Evolutionary conservation across 352 stramenopile genomes (phyloP).

Genomic region (Globisporangium spinosum): DNA sequence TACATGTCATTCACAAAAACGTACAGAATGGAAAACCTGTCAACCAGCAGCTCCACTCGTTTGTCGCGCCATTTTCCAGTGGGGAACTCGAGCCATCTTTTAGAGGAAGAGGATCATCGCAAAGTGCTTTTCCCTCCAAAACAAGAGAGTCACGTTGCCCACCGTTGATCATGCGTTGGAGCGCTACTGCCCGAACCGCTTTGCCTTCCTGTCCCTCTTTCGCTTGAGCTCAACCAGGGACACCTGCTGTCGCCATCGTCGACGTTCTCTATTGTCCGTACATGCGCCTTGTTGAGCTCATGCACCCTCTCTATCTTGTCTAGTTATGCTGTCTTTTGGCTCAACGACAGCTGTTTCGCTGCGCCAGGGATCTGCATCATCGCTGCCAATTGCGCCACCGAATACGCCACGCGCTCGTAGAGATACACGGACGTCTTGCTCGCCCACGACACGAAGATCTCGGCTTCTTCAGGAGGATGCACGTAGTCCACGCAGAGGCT

Average conservation of each 20-base stretch:
- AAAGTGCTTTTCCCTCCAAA: neutral
- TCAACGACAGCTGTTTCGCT: neutral
- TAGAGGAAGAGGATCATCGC: neutral
- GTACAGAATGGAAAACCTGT: neutral
- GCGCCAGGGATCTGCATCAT: constrained; percentile 23
- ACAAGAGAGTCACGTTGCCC: neutral
- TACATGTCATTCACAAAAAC: neutral
- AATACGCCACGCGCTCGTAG: constrained; percentile 60
- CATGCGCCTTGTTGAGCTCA: neutral
- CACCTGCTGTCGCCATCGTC: neutral
- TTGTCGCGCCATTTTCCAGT: neutral
- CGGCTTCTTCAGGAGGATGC: constrained; percentile 55
- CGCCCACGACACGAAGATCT: constrained; percentile 81
- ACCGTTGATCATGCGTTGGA: neutral
- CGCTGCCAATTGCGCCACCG: constrained; percentile 32
- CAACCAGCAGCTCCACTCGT: neutral
- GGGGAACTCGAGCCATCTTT: constrained; percentile 4
- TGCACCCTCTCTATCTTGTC: neutral
- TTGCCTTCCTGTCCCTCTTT: neutral
- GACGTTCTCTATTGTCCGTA: neutral
- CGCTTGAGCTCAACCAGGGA: neutral
- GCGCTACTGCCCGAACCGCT: neutral
- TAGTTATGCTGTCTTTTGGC: neutral
- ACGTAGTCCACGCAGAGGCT: constrained; percentile 70
- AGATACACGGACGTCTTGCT: constrained; percentile 72